Evolutionary conservation across 257 asterid species (phyloP).

Genomic region (Fraxinus americana): DNA sequence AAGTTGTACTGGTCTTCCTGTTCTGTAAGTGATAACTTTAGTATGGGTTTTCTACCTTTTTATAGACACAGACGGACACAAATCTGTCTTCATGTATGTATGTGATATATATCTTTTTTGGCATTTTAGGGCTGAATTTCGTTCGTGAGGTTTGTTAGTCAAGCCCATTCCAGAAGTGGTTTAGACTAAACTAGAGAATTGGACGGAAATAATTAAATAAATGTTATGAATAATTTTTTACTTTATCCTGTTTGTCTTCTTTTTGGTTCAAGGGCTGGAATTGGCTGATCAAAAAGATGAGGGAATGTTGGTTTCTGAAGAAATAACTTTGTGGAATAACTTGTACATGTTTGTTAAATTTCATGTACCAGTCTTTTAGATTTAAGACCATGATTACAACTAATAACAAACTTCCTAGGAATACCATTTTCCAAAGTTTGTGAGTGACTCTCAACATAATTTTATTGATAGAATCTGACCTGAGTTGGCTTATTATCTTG

Average conservation of each 20-base stretch:
- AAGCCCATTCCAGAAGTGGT: no score
- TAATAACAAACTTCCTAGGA: background rate
- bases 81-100: background rate
- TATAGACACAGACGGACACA: background rate
- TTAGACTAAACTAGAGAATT: no score
- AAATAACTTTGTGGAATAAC: background rate
- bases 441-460: background rate
- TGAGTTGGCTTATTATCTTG: background rate
- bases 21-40: conserved; percentile 58
- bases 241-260: background rate
- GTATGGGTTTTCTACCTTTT: conserved; percentile 9
- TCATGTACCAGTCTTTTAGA: background rate
- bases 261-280: background rate
- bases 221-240: background rate
- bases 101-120: no score
- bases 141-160: no score
- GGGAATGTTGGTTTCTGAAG: background rate
- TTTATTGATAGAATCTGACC: background rate
- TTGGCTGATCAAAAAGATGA: background rate
- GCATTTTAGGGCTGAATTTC: no score
- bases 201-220: background rate
- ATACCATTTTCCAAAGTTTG: background rate
- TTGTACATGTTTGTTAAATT: background rate
- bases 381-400: background rate
- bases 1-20: conserved; percentile 83